These are phyloP conservation scores for Eucalyptus shirleyi DNA, from an alignment of 345 rosid genomes.

Conservation along the genomic window DNA sequence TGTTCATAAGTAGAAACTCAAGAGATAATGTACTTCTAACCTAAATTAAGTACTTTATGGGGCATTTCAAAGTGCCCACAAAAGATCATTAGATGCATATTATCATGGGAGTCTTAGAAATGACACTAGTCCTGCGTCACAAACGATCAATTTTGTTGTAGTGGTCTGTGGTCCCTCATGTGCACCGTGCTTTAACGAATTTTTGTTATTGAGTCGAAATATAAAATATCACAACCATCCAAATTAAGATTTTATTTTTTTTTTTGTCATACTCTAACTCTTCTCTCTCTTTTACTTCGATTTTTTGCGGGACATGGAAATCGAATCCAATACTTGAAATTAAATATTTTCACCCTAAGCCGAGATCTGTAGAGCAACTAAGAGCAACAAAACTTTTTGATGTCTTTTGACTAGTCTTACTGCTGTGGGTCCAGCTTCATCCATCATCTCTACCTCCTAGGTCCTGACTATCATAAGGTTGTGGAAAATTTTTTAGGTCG, in stretches of 20 bases:
- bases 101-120: background rate
- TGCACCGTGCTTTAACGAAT: fast-evolving
- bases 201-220: background rate
- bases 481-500: background rate
- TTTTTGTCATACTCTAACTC: too few species aligned
- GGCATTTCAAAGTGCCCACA: background rate
- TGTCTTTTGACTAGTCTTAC: background rate
- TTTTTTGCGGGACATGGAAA: fast-evolving
- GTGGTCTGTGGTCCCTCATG: background rate
- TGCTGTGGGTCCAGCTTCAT: background rate
- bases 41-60: background rate
- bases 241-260: fast-evolving
- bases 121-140: background rate
- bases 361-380: too few species aligned
- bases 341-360: too few species aligned
- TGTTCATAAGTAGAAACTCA: background rate
- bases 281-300: too few species aligned
- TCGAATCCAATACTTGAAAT: too few species aligned
- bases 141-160: background rate
- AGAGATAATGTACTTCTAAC: background rate
- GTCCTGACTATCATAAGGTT: background rate
- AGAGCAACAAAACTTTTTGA: background rate
- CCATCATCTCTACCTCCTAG: background rate
- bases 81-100: background rate
- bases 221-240: too few species aligned